phyloP scores from a whole-genome alignment of 1,284 basidiomycete genomes.

The Schizophyllum amplum region DNA sequence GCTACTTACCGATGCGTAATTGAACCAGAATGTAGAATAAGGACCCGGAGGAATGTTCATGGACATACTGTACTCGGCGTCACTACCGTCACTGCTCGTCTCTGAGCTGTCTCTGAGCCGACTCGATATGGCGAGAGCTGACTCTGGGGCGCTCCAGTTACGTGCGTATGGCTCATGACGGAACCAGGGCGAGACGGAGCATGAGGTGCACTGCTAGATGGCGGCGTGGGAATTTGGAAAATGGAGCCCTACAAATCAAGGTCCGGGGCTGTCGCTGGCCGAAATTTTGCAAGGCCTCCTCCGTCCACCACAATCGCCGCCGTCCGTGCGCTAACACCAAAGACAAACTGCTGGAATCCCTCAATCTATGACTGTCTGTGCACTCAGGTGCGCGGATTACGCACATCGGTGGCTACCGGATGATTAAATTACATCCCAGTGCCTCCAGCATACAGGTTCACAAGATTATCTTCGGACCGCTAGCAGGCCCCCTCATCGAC shows the following conservation, averaged over 20 bases:
- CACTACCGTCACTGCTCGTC: not conserved
- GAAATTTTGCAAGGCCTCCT: too few species aligned
- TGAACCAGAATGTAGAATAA: too few species aligned
- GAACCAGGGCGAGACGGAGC: too few species aligned
- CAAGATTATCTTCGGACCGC: constrained; percentile 57
- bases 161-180: too few species aligned
- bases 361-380: not conserved
- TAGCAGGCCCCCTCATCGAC: constrained; percentile 52
- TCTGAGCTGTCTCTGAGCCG: not conserved
- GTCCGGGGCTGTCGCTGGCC: too few species aligned
- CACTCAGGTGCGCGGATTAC: not conserved
- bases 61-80: too few species aligned
- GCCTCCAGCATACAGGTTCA: constrained; percentile 40
- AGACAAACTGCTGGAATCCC: not conserved
- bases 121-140: not conserved
- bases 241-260: too few species aligned
- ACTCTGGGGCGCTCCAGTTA: not conserved
- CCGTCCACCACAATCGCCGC: not conserved
- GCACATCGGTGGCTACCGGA: not conserved
- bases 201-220: too few species aligned
- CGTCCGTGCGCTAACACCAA: not conserved
- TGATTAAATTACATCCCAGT: constrained; percentile 14
- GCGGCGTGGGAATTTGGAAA: too few species aligned
- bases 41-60: too few species aligned
- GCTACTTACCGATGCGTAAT: constrained; percentile 16